These are phyloP conservation scores for Bolboschoenus planiculmis DNA, from an alignment of 176 grass and related monocot genomes.

Conservation along the genomic window DNA sequence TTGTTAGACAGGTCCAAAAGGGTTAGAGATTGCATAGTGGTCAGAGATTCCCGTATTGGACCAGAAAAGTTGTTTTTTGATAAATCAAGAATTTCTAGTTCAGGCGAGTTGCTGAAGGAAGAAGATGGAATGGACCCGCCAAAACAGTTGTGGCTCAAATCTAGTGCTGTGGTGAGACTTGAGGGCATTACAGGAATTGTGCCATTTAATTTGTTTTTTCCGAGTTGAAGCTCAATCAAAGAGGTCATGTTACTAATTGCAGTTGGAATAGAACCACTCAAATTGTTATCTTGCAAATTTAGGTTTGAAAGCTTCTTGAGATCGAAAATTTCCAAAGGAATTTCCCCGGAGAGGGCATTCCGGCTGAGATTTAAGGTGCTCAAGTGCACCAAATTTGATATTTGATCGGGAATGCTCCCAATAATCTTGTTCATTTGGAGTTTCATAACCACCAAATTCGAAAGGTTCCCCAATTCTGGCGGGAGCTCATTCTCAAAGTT, in stretches of 20 bases:
- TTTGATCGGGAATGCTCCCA: slow-evolving; percentile 4
- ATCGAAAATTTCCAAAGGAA: not conserved
- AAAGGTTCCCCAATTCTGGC: slow-evolving; percentile 14
- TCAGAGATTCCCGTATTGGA: slow-evolving; percentile 15
- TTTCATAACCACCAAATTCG: slow-evolving; percentile 31
- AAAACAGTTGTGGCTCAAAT: slow-evolving; percentile 60
- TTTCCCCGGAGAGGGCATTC: slow-evolving; percentile 36
- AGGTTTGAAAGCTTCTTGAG: slow-evolving; percentile 15
- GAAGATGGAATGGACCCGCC: slow-evolving; percentile 30
- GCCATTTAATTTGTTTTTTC: slow-evolving; percentile 40
- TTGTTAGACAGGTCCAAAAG: slow-evolving; percentile 50
- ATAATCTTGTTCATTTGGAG: slow-evolving; percentile 36
- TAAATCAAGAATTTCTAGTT: slow-evolving; percentile 59
- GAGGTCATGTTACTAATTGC: not conserved
- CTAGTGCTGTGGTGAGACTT: slow-evolving; percentile 24
- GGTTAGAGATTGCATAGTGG: slow-evolving; percentile 10
- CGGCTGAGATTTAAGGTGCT: slow-evolving; percentile 43
- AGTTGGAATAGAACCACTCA: slow-evolving; percentile 32
- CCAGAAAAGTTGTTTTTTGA: slow-evolving; percentile 59
- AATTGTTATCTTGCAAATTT: slow-evolving; percentile 33
- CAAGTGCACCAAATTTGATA: slow-evolving; percentile 26
- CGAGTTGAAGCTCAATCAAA: slow-evolving; percentile 51
- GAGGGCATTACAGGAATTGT: slow-evolving; percentile 32
- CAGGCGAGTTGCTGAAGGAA: not conserved
- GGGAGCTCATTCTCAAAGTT: slow-evolving; percentile 25